These are phyloP conservation scores for Picocystis sp. DNA, from an alignment of 163 green algal genomes.

Conservation along the genomic window DNA sequence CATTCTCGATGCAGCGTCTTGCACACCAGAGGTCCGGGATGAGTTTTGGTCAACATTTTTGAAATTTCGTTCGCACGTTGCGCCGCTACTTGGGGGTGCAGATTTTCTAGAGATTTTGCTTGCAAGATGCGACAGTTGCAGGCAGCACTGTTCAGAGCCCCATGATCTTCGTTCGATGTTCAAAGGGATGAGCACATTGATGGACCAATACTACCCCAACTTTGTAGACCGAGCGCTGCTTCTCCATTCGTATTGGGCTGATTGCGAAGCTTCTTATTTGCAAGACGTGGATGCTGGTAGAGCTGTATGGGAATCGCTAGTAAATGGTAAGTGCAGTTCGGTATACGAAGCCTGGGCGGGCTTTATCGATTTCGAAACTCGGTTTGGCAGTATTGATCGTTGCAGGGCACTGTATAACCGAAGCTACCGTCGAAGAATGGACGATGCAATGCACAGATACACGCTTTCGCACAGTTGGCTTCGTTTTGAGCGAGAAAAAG, in stretches of 20 bases:
- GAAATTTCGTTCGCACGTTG: too few relatives aligned
- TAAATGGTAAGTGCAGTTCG: constrained; percentile 14
- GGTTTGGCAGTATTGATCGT: constrained; percentile 18
- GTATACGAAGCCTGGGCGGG: constrained; percentile 33
- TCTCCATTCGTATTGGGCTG: constrained; percentile 48
- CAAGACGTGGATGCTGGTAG: constrained; percentile 27
- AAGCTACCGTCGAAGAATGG: constrained; percentile 29
- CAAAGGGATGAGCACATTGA: constrained; percentile 12
- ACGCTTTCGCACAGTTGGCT: constrained; percentile 50
- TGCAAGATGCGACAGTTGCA: constrained; percentile 37
- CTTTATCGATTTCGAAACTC: constrained; percentile 41
- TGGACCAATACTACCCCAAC: constrained; percentile 39
- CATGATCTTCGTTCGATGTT: constrained; percentile 26
- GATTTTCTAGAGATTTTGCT: constrained; percentile 57
- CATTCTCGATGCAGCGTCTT: constrained; percentile 11
- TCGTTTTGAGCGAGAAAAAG: constrained; percentile 59
- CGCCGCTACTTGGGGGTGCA: constrained; percentile 27
- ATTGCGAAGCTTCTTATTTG: constrained; percentile 35
- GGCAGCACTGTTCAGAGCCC: constrained; percentile 11
- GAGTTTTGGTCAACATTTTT: too few relatives aligned
- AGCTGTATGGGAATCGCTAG: constrained; percentile 41
- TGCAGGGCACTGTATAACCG: constrained; percentile 37
- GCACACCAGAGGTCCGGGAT: too few relatives aligned
- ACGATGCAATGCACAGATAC: constrained; percentile 30
- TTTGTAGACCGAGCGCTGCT: constrained; percentile 17